A percentile compares a stretch with the other conserved stretches of the same genome.
These are phyloP conservation scores for Somion occarium DNA, from an alignment of 1,284 basidiomycete species.

Conservation along the genomic window DNA sequence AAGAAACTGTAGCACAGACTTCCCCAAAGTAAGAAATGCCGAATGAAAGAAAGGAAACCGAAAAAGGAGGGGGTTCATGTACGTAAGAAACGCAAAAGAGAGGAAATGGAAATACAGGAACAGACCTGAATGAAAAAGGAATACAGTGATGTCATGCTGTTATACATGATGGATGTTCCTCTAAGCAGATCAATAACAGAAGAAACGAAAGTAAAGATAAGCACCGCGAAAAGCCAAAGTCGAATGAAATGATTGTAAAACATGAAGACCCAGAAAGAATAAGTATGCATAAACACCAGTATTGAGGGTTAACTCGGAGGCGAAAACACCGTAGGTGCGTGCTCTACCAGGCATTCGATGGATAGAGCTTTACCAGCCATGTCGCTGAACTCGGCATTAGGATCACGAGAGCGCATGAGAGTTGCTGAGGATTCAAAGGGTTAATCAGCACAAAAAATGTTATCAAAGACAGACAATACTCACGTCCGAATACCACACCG, in stretches of 20 bases:
- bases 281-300: background rate
- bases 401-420: slow-evolving; percentile 85
- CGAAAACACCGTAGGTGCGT: slow-evolving; percentile 66
- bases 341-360: slow-evolving; percentile 89
- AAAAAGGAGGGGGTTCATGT: background rate
- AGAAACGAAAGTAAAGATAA: background rate
- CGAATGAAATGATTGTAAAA: background rate
- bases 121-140: background rate
- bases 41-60: background rate
- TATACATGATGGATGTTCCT: slow-evolving; percentile 1
- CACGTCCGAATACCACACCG: slow-evolving; percentile 99
- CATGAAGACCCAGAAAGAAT: background rate
- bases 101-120: background rate
- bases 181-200: background rate
- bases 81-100: background rate
- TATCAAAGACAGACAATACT: slow-evolving; percentile 35
- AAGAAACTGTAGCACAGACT: background rate
- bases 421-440: slow-evolving; percentile 61
- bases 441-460: background rate
- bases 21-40: background rate
- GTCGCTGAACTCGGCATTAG: slow-evolving; percentile 88
- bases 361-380: slow-evolving; percentile 95
- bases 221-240: background rate
- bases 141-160: slow-evolving; percentile 1
- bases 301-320: slow-evolving; percentile 5